Percentiles rank a stretch among this genome's conserved stretches.
Conservation (phyloP, 495 filamentous ascomycete species). For the Penicillium cinerascens region DNA sequence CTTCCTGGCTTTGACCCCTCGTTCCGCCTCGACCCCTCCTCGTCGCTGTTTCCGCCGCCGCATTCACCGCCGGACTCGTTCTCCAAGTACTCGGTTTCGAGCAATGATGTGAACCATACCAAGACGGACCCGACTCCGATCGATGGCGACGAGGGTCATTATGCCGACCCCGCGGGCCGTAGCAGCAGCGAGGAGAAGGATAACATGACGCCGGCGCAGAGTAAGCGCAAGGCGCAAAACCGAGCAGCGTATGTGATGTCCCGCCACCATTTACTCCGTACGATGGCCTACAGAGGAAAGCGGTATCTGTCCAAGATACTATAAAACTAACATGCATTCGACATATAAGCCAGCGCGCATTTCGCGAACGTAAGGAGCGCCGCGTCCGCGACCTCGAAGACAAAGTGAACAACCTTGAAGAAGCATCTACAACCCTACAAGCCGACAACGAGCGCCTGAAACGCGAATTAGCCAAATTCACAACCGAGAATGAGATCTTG, state of each 20-base stretch:
- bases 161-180: conserved; percentile 24
- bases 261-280: background rate
- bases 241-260: conserved; percentile 77
- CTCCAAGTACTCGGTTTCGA: conserved; percentile 36
- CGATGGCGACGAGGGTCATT: conserved; percentile 34
- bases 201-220: conserved; percentile 72
- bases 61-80: conserved; percentile 48
- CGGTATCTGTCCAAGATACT: background rate
- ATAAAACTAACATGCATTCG: background rate
- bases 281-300: background rate
- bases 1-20: conserved; percentile 40
- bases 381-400: conserved; percentile 90
- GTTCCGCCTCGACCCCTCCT: conserved; percentile 31
- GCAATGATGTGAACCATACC: conserved; percentile 24
- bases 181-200: conserved; percentile 66
- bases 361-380: conserved; percentile 92
- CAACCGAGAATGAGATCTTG: conserved; percentile 90
- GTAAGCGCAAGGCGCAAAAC: conserved; percentile 90
- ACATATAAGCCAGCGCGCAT: conserved; percentile 77
- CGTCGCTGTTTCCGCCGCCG: conserved; percentile 31
- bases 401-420: conserved; percentile 73
- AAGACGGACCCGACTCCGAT: conserved; percentile 22
- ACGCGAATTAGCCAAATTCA: conserved; percentile 72
- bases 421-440: conserved; percentile 48
- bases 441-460: conserved; percentile 82